Conservation (phyloP, 768 basidiomycete species). For the Suillus alpinus region DNA sequence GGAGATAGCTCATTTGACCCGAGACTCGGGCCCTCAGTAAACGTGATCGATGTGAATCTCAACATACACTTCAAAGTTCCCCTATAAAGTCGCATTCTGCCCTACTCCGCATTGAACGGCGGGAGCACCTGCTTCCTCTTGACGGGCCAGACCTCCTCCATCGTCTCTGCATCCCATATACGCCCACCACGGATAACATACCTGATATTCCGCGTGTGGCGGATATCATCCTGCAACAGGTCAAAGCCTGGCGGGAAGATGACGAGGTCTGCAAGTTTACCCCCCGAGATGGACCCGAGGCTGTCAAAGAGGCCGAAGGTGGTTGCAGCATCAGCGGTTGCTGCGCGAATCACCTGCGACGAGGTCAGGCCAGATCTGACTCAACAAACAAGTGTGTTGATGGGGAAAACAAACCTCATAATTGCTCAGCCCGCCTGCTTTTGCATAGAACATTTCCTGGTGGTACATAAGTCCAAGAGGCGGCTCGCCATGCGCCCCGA, state of each 20-base stretch:
- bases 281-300: conserved; percentile 58
- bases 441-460: conserved; percentile 66
- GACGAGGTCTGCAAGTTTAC: conserved; percentile 72
- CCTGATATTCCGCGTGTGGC: conserved; percentile 45
- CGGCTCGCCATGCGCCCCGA: conserved; percentile 74
- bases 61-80: neutral
- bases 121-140: conserved; percentile 52
- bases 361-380: neutral
- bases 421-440: conserved; percentile 61
- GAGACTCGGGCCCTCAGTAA: neutral
- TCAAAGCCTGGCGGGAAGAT: conserved; percentile 62
- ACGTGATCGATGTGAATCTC: neutral
- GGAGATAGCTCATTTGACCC: neutral
- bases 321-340: conserved; percentile 61
- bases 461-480: conserved; percentile 77
- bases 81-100: neutral
- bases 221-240: conserved; percentile 52
- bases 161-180: conserved; percentile 63
- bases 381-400: neutral
- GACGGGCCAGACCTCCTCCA: conserved; percentile 73
- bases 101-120: conserved; percentile 51
- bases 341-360: conserved; percentile 60
- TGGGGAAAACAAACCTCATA: conserved; percentile 50
- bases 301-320: conserved; percentile 63
- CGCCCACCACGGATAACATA: conserved; percentile 67